Conservation (phyloP, 2,329 filamentous ascomycete genomes). For the Trichophaea hybrida region DNA sequence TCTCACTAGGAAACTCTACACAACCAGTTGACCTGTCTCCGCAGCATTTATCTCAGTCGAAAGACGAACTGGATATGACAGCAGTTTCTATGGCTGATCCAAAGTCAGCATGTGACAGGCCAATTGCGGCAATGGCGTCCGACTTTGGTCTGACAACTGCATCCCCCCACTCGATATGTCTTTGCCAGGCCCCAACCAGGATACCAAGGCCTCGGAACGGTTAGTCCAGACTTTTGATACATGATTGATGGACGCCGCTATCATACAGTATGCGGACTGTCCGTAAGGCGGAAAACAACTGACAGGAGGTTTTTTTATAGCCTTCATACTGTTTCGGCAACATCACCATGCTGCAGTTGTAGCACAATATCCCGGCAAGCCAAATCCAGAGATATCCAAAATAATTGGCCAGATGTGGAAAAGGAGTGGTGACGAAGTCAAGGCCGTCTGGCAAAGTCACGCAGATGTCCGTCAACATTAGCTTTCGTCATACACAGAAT, state of each 20-base stretch:
- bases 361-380: slow-evolving; percentile 67
- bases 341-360: slow-evolving; percentile 76
- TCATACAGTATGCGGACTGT: not conserved
- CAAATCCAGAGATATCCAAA: slow-evolving; percentile 93
- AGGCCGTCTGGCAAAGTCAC: slow-evolving; percentile 73
- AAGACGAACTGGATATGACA: not conserved
- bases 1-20: not conserved
- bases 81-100: not conserved
- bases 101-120: not conserved
- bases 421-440: slow-evolving; percentile 55
- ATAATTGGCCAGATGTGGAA: slow-evolving; percentile 93
- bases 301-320: slow-evolving; percentile 39
- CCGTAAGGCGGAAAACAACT: slow-evolving; percentile 1
- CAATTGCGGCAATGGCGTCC: slow-evolving; percentile 7
- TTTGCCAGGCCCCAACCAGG: slow-evolving; percentile 26
- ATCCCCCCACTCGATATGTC: slow-evolving; percentile 24
- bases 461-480: slow-evolving; percentile 49
- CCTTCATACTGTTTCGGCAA: slow-evolving; percentile 94
- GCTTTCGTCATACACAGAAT: not conserved
- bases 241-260: slow-evolving; percentile 6
- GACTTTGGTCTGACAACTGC: slow-evolving; percentile 17
- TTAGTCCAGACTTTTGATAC: slow-evolving; percentile 11
- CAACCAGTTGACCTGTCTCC: not conserved
- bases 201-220: slow-evolving; percentile 28
- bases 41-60: not conserved